Evolutionary conservation across 345 rosid species (phyloP).

Genomic region (Syzygium aqueum): DNA sequence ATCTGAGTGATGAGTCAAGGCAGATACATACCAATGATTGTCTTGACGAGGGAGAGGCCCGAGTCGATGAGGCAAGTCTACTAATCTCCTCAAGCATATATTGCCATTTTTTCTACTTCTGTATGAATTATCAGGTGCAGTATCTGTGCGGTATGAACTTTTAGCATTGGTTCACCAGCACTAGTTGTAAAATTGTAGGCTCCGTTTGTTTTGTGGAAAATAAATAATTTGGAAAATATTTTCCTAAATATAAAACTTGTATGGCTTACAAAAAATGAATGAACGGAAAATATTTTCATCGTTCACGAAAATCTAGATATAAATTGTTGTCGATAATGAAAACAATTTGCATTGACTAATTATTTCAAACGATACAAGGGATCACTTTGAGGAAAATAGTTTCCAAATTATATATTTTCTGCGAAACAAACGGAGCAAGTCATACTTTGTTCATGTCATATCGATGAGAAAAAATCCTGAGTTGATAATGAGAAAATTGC

Average conservation of each 20-base stretch:
- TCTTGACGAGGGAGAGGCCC: slow-evolving; percentile 48
- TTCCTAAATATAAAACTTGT: not conserved
- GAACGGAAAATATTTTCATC: not conserved
- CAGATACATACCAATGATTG: slow-evolving; percentile 69
- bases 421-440: not conserved
- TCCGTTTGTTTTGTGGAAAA: not conserved
- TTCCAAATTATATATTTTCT: not conserved
- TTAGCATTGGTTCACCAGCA: not conserved
- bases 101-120: not conserved
- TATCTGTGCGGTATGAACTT: not conserved
- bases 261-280: not conserved
- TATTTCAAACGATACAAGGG: not conserved
- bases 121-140: not conserved
- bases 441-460: not conserved
- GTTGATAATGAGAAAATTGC: not conserved
- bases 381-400: not conserved
- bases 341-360: not conserved
- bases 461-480: not conserved
- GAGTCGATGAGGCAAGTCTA: slow-evolving; percentile 30
- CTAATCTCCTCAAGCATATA: not conserved
- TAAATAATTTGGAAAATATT: not conserved
- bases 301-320: not conserved
- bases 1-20: slow-evolving; percentile 50
- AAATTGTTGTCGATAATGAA: not conserved
- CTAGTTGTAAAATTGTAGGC: not conserved